Conservation (phyloP, 2,329 filamentous ascomycete genomes). For the Aspergillus aculeatus region DNA sequence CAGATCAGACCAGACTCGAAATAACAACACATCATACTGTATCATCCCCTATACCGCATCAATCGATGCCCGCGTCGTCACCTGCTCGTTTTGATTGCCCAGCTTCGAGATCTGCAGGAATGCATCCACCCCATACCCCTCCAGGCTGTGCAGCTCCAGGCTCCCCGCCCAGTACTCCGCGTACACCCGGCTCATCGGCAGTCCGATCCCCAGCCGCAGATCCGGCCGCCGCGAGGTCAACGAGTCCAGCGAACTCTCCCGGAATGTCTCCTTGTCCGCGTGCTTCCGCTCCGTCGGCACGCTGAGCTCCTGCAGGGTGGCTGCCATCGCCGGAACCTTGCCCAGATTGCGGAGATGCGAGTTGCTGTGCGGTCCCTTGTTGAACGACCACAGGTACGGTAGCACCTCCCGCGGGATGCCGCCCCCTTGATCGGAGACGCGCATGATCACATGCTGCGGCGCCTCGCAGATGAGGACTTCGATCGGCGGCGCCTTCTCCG, state of each 20-base stretch:
- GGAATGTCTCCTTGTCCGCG: conserved; percentile 36
- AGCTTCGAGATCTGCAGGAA: conserved; percentile 95
- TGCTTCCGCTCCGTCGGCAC: conserved; percentile 40
- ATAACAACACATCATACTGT: too few species aligned
- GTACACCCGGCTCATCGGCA: conserved; percentile 91
- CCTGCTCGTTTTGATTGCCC: conserved; percentile 96
- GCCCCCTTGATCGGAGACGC: conserved; percentile 92
- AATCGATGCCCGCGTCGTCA: conserved; percentile 74
- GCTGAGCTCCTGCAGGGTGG: conserved; percentile 84
- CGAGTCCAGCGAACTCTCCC: conserved; percentile 70
- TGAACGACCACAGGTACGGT: conserved; percentile 94
- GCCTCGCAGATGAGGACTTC: conserved; percentile 94
- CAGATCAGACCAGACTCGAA: too few species aligned
- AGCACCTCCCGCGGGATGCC: conserved; percentile 82
- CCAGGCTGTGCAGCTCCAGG: conserved; percentile 84
- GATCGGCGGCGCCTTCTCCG: conserved; percentile 68
- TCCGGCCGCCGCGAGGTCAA: conserved; percentile 82
- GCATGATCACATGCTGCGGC: conserved; percentile 90
- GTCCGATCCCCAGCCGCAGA: conserved; percentile 82
- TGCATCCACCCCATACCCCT: conserved; percentile 93
- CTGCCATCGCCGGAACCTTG: conserved; percentile 85
- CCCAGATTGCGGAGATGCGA: conserved; percentile 79
- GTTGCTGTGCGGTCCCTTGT: conserved; percentile 79
- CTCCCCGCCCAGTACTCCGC: conserved; percentile 97
- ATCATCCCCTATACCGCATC: conserved; percentile 60